Percentiles rank a stretch among this genome's conserved stretches.
Evolutionary conservation across 2,329 filamentous ascomycete species (phyloP).

Genomic region (Hymenoscyphus salicellus): DNA sequence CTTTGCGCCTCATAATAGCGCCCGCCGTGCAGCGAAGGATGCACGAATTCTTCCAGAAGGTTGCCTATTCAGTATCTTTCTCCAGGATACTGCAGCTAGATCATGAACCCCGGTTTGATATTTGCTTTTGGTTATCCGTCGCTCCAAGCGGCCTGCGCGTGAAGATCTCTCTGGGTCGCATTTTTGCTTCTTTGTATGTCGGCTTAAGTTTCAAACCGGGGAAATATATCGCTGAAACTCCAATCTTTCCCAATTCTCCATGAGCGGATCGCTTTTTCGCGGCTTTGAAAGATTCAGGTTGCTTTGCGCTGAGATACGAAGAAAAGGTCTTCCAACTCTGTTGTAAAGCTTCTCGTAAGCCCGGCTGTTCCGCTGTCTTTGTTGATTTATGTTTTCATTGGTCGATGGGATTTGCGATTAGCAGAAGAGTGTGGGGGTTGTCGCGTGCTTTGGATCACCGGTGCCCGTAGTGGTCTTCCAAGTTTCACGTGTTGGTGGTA

Average conservation of each 20-base stretch:
- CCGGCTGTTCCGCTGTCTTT: too few relatives aligned
- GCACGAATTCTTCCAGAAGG: slow-evolving; percentile 9
- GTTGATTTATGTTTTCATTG: too few relatives aligned
- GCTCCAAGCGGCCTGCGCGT: neutral
- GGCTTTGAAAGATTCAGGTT: too few relatives aligned
- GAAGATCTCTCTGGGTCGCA: neutral
- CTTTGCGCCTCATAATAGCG: neutral
- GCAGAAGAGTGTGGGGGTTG: neutral
- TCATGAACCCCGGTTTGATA: neutral
- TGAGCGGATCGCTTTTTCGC: too few relatives aligned
- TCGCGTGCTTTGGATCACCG: neutral
- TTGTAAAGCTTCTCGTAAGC: too few relatives aligned
- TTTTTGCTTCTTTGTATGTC: neutral
- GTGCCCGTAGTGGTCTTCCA: neutral
- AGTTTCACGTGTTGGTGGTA: neutral
- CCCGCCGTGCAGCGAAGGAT: slow-evolving; percentile 8
- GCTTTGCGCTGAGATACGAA: too few relatives aligned
- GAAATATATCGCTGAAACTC: neutral
- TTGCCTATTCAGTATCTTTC: slow-evolving; percentile 4
- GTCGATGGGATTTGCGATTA: neutral
- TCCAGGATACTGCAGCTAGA: neutral
- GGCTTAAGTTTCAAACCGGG: neutral
- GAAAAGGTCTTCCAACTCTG: too few relatives aligned
- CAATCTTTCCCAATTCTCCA: too few relatives aligned
- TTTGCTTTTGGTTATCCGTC: neutral